These are phyloP conservation scores for Rhododendron henanense DNA, from an alignment of 148 eudicot species.

Conservation along the genomic window DNA sequence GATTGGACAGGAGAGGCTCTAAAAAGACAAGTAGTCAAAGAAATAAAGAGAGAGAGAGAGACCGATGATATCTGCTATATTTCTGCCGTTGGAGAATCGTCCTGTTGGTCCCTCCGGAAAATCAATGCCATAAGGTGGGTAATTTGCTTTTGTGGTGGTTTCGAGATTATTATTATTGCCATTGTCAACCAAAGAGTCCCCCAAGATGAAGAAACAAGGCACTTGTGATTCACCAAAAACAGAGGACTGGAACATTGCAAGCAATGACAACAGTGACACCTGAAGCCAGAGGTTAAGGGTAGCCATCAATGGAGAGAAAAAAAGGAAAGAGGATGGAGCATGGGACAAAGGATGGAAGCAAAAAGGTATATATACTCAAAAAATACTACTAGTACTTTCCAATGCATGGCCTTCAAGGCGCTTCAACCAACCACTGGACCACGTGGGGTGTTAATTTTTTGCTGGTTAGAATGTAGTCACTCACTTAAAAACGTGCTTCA, in stretches of 20 bases:
- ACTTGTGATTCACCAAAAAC: slow-evolving; percentile 17
- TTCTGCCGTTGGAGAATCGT: slow-evolving; percentile 43
- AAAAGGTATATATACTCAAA: too few relatives aligned
- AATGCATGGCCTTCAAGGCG: too few relatives aligned
- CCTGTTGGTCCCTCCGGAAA: slow-evolving; percentile 39
- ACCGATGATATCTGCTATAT: slow-evolving; percentile 36
- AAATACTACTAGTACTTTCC: too few relatives aligned
- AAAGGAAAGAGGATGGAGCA: background rate
- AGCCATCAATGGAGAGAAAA: background rate
- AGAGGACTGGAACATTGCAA: background rate
- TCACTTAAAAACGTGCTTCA: too few relatives aligned
- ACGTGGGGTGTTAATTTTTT: too few relatives aligned
- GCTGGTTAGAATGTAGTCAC: too few relatives aligned
- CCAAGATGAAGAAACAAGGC: slow-evolving; percentile 42
- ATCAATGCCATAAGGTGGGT: slow-evolving; percentile 60
- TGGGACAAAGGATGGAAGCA: background rate
- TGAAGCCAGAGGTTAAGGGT: background rate
- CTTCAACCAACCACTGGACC: too few relatives aligned
- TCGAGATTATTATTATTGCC: slow-evolving; percentile 46
- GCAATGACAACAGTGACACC: background rate
- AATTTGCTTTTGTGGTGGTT: slow-evolving; percentile 25
- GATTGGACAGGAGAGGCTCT: background rate
- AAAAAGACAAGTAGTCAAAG: too few relatives aligned
- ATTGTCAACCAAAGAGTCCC: slow-evolving; percentile 43
- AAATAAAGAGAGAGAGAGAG: too few relatives aligned